A percentile compares a stretch with the other conserved stretches of the same genome.
Conservation (phyloP, 805 yeast genomes). For the Zygosaccharomyces rouxii region DNA sequence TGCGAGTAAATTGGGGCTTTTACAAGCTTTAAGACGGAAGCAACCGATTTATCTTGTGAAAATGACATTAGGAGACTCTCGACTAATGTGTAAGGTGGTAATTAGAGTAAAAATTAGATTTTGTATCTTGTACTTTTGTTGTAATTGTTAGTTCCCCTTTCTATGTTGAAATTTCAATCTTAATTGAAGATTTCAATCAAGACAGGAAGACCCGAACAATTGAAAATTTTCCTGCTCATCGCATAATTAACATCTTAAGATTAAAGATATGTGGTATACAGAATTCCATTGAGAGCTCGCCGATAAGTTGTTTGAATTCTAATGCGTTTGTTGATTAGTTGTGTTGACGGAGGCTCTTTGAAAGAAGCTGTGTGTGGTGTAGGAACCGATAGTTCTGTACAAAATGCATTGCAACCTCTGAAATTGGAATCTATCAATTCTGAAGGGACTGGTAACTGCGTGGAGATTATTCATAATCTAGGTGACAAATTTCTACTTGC, state of each 20-base stretch:
- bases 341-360: slow-evolving; percentile 63
- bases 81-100: slow-evolving; percentile 18
- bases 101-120: background rate
- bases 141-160: slow-evolving; percentile 4
- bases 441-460: slow-evolving; percentile 39
- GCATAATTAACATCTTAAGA: background rate
- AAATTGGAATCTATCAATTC: slow-evolving; percentile 43
- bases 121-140: background rate
- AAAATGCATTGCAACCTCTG: slow-evolving; percentile 61
- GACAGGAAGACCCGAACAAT: background rate
- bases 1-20: slow-evolving; percentile 88
- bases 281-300: background rate
- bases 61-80: slow-evolving; percentile 35
- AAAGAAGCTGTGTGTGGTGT: slow-evolving; percentile 59
- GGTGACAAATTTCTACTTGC: slow-evolving; percentile 41
- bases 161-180: background rate
- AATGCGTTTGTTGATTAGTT: slow-evolving; percentile 61
- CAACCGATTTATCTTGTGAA: slow-evolving; percentile 23
- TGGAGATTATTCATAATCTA: slow-evolving; percentile 37
- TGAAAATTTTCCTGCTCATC: slow-evolving; percentile 7
- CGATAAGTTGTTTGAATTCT: background rate
- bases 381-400: slow-evolving; percentile 77
- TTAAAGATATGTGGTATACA: background rate
- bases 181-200: too few relatives aligned
- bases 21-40: slow-evolving; percentile 57